These are phyloP conservation scores for Huntiella abstrusa DNA, from an alignment of 2,329 filamentous ascomycete genomes.

Conservation along the genomic window DNA sequence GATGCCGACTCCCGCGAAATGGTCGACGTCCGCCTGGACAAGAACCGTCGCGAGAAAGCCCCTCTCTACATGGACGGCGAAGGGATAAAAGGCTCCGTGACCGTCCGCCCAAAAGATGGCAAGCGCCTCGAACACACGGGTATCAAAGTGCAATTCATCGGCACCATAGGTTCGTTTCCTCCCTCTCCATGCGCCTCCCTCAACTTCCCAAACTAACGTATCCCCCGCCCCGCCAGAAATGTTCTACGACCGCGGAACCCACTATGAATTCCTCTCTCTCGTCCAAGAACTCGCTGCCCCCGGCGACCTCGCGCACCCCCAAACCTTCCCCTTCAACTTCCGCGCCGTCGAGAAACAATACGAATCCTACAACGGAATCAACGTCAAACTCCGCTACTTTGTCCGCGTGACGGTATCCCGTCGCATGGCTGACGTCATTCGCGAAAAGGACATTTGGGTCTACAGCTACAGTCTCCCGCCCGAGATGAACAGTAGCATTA, in stretches of 20 bases:
- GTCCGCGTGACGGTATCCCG: constrained; percentile 89
- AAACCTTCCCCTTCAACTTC: constrained; percentile 99
- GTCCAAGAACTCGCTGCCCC: constrained; percentile 93
- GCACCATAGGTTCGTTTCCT: constrained; percentile 80
- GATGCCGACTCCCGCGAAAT: constrained; percentile 86
- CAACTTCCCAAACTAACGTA: constrained; percentile 3
- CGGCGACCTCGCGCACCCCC: constrained; percentile 93
- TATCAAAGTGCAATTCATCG: constrained; percentile 99
- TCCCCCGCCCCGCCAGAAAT: constrained; percentile 45
- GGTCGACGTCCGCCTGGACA: constrained; percentile 96
- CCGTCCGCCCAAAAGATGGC: constrained; percentile 89
- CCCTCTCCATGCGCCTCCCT: background rate
- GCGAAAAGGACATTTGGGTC: constrained; percentile 99
- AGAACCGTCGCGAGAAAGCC: constrained; percentile 91
- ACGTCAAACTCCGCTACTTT: constrained; percentile 97
- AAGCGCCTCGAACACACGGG: constrained; percentile 95
- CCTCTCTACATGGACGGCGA: constrained; percentile 96
- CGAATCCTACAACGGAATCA: constrained; percentile 99
- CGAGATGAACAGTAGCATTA: constrained; percentile 95
- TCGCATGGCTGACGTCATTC: constrained; percentile 92
- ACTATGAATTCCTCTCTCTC: constrained; percentile 95
- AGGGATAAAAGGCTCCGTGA: constrained; percentile 91
- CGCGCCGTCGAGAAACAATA: constrained; percentile 99
- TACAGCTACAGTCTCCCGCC: constrained; percentile 97
- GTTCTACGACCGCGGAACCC: constrained; percentile 98